These are phyloP conservation scores for Heliocybe sulcata DNA, from an alignment of 1,284 basidiomycete genomes.

Conservation along the genomic window DNA sequence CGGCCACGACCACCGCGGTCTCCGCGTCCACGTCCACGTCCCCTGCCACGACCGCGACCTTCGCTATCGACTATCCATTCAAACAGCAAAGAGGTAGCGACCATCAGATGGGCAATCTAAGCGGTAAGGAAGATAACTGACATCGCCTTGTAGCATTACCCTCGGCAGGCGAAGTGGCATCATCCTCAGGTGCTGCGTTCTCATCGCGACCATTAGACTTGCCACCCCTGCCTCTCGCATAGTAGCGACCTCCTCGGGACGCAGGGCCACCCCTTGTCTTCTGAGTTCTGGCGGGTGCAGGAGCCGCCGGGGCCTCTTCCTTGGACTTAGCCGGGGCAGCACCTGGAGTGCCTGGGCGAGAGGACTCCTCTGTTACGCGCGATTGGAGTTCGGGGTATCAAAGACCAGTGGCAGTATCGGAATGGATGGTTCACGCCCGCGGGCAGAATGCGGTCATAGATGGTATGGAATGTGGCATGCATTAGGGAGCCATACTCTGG, in stretches of 20 bases:
- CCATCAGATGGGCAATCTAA: neutral
- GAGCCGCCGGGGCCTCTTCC: conserved; percentile 32
- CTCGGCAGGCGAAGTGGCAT: conserved; percentile 26
- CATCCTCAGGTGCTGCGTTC: conserved; percentile 28
- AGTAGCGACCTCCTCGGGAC: conserved; percentile 68
- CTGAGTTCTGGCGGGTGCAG: conserved; percentile 21
- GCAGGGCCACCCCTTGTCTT: conserved; percentile 47
- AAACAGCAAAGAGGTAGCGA: neutral
- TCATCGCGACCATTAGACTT: conserved; percentile 23
- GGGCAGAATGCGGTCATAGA: neutral
- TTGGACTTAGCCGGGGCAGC: conserved; percentile 21
- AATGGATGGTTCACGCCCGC: conserved; percentile 2
- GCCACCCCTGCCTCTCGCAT: conserved; percentile 50
- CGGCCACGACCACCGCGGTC: conserved; percentile 56
- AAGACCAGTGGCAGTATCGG: neutral
- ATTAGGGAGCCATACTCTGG: neutral
- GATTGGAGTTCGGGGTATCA: neutral
- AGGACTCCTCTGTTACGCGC: conserved; percentile 17
- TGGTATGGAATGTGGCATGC: neutral
- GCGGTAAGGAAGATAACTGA: conserved; percentile 22
- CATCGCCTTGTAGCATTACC: conserved; percentile 46
- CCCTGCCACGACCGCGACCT: conserved; percentile 34
- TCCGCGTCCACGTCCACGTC: conserved; percentile 34
- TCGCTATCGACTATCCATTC: conserved; percentile 44
- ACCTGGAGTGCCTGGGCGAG: conserved; percentile 32